Evolutionary conservation across 495 filamentous ascomycete genomes (phyloP), one percentile per base, ranked within the genome.

Genomic region (Hypoxylon rickii): DNA sequence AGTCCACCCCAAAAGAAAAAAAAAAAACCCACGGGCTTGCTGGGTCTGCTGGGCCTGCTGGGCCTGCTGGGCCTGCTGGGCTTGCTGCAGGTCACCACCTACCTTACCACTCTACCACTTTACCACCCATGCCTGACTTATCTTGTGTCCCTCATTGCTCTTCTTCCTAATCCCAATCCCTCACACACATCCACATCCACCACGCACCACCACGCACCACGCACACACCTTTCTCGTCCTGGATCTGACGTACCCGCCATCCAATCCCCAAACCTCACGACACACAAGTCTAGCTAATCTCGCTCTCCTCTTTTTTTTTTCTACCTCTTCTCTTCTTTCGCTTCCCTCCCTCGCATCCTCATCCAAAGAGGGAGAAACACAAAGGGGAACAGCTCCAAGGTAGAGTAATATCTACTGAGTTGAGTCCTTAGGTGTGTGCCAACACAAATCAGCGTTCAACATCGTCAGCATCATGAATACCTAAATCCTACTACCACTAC

Each of bases 251-350:
- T 62, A 62, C 47, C 58, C 58, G 51, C 41, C 46, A 51, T 51
- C 52, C 51, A 56, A 51, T 46, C 46, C 51, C 58, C 26, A 51
- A 61, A 61, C 58, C 51, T 61, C 51, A 61, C 58, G 50, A 61
- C 58, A 53, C 43, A 21, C 51, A 44, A 38, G 3, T 34, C 44
- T 46, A 36, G 3, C 16, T 43, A 22, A 19, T 36, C 22, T 54
- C 11, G 16, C 31, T 33, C 38, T 13, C 33, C 54, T 16, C 44
- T 39, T 17, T 19, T 41, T 40, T 44, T 31, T 29, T 37, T 15
- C 17, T 21, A 33, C 6, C 34, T 36, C 36, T 43, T 46, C 20
- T 48, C 36, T 33, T 46, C 42, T 51, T 16, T 34, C 20, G 39
- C 18, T 20, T 41, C 21, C 41, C 15, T 39, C 22, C 36, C 33